Evolutionary conservation across 306 rosid genomes (phyloP).

Genomic region (Trifolium repens): DNA sequence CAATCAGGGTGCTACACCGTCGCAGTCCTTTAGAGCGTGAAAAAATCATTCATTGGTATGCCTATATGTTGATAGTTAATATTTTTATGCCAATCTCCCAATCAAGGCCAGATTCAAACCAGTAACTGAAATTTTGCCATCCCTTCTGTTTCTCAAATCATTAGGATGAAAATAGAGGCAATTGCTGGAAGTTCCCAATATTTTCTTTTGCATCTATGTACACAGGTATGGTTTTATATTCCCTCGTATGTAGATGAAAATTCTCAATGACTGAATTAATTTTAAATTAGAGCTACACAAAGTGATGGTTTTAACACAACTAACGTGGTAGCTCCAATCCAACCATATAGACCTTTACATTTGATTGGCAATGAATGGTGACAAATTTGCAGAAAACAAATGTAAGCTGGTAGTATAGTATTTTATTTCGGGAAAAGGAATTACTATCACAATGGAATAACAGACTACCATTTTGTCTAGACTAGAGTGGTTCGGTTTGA

Average conservation of each 20-base stretch:
- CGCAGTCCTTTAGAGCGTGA: constrained; percentile 95
- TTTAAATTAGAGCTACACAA: constrained; percentile 11
- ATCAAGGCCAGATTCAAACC: constrained; percentile 16
- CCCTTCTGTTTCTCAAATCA: constrained; percentile 41
- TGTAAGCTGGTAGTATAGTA: constrained; percentile 9
- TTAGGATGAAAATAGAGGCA: constrained; percentile 84
- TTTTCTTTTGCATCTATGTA: constrained; percentile 89
- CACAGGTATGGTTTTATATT: constrained; percentile 65
- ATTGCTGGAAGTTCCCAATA: constrained; percentile 78
- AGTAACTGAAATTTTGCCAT: constrained; percentile 33
- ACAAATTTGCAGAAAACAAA: neutral
- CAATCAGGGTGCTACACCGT: constrained; percentile 94
- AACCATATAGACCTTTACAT: constrained; percentile 14
- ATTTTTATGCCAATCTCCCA: constrained; percentile 14
- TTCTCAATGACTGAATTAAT: constrained; percentile 1
- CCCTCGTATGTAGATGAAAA: neutral
- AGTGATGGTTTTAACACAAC: constrained; percentile 18
- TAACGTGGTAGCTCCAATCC: constrained; percentile 6
- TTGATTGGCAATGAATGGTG: constrained; percentile 34
- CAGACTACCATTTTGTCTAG: neutral
- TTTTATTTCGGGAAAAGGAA: constrained; percentile 29
- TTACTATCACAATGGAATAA: neutral
- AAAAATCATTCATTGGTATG: constrained; percentile 89
- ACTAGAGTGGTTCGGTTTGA: constrained; percentile 14
- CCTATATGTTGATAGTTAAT: constrained; percentile 18